Conservation (phyloP, 345 rosid genomes). For the Populus nigra region DNA sequence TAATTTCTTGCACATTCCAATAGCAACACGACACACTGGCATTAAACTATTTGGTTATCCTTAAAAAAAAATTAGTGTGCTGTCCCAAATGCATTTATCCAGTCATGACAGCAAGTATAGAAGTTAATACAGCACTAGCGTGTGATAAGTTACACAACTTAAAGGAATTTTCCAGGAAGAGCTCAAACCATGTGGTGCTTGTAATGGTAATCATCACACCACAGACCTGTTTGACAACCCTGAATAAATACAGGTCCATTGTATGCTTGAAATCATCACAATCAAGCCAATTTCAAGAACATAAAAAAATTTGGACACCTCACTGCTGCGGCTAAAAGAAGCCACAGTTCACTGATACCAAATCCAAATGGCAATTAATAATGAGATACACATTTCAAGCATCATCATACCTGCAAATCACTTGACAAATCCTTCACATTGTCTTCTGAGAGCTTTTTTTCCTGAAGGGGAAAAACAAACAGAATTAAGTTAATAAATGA, state of each 20-base stretch:
- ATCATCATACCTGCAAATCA: conserved; percentile 72
- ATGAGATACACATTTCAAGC: neutral
- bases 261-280: neutral
- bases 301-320: neutral
- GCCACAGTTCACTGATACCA: neutral
- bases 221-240: neutral
- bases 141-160: no score
- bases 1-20: neutral
- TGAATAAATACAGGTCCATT: neutral
- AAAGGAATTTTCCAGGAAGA: neutral
- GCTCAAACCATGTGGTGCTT: neutral
- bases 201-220: neutral
- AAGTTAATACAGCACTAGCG: neutral
- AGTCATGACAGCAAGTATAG: neutral
- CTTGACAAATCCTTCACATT: conserved; percentile 84
- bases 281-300: neutral
- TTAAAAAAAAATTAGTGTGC: neutral
- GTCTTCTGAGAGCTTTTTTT: conserved; percentile 97
- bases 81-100: neutral
- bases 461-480: conserved; percentile 37
- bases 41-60: neutral
- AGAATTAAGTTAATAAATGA: conserved; percentile 8
- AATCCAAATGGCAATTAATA: neutral
- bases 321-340: neutral
- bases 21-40: neutral